A percentile compares a stretch with the other conserved stretches of the same genome.
These are phyloP conservation scores for Camelina hispida DNA, from an alignment of 345 rosid genomes.

Conservation along the genomic window DNA sequence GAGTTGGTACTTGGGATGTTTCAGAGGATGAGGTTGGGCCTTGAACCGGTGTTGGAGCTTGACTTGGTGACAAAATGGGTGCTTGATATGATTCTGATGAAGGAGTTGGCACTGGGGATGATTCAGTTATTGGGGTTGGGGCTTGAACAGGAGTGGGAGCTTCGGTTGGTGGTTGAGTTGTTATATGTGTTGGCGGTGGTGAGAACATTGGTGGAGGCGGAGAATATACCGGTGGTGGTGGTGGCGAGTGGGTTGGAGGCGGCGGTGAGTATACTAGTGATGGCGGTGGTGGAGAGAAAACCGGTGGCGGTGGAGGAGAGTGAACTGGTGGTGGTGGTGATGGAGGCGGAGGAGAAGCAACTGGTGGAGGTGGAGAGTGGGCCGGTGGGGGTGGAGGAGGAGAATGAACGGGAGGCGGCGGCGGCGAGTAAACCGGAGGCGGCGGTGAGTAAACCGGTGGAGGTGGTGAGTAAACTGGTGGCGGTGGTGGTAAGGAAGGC, in stretches of 20 bases:
- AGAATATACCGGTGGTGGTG: conserved; percentile 37
- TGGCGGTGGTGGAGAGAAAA: conserved; percentile 33
- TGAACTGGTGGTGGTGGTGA: conserved; percentile 35
- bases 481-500: conserved; percentile 23
- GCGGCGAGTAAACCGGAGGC: conserved; percentile 7
- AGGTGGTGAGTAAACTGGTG: conserved; percentile 11
- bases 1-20: no score
- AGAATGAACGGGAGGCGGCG: conserved; percentile 31
- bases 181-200: conserved; percentile 31
- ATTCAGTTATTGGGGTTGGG: conserved; percentile 7
- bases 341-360: conserved; percentile 24
- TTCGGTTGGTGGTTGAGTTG: conserved; percentile 29
- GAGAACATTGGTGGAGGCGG: conserved; percentile 41
- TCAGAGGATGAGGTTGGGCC: neutral
- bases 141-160: conserved; percentile 15
- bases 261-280: conserved; percentile 31
- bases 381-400: conserved; percentile 38
- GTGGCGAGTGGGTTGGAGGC: conserved; percentile 33
- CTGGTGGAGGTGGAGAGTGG: conserved; percentile 36
- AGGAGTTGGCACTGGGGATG: neutral
- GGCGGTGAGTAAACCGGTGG: conserved; percentile 12
- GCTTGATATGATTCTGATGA: conserved; percentile 11
- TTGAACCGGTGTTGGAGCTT: conserved; percentile 21
- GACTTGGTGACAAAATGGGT: neutral
- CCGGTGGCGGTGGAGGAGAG: conserved; percentile 40